Evolutionary conservation across 768 basidiomycete species (phyloP), one percentile per base, ranked within the genome.

Genomic region (Rhizopogon rudus): DNA sequence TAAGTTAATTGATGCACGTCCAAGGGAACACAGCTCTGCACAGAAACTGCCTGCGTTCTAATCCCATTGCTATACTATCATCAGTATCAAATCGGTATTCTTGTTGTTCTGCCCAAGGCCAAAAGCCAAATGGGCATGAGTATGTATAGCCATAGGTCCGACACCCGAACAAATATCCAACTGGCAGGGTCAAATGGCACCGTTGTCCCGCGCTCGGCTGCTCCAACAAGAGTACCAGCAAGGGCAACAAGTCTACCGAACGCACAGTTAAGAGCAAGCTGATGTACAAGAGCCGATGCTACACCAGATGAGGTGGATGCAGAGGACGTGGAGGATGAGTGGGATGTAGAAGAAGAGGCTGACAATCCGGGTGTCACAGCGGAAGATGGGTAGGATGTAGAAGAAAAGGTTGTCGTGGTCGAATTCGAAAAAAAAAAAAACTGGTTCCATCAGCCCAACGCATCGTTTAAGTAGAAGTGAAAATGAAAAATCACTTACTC

Each of bases 211-310:
- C 31, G 31, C 31, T 8, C 8, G 31, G 58, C 64, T 5, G 65
- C 64, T 22, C 68, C 68, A 3, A 64, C 43, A 46, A 69, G 51
- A 5, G 55, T 58, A 22, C 65, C 69, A 14, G 62, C 65, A 0
- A 67, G 67, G 6, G 61, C 61, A 37, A 69, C 50, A 3, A 69
- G 58, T 22, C 60, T 57, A 13, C 65, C 62, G 1, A 69, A 40
- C 5, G 64, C 10, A 7, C 53, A 28, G 1, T 55, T 57, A 16
- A 66, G 55, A 0, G 69, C 57, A 50, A 67, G 45, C 0, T 67
- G 59, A 0, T 37, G 55, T 0, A 50, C 44, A 5, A 64, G 51
- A 5, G 40, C 54, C 25, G 60, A 53, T 13, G 67, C 69, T 20
- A 56, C 66, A 16, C 60, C 58, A 1, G 40, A 52, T 29, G 39